Conservation (phyloP, 305 asterid genomes). For the Solanum hybrid region DNA sequence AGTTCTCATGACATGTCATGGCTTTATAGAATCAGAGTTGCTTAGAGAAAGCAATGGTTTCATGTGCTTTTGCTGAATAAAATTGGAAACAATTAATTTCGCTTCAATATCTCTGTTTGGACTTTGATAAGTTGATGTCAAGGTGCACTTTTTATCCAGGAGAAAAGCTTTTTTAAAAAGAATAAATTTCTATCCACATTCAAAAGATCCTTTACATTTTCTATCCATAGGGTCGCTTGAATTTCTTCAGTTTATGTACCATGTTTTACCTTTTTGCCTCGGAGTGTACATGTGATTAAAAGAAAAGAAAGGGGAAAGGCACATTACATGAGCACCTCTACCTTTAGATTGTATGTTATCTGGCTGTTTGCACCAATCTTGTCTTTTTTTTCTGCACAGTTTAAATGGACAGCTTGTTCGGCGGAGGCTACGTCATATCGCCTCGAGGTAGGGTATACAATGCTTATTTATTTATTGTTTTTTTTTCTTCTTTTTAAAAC, state of each 20-base stretch:
- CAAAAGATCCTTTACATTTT: not conserved
- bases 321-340: not conserved
- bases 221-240: not conserved
- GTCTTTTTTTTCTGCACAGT: slow-evolving; percentile 27
- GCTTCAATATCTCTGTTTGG: not conserved
- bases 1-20: not conserved
- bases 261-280: not conserved
- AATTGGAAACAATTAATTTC: not conserved
- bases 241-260: not conserved
- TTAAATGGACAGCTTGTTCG: slow-evolving; percentile 81
- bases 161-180: not conserved
- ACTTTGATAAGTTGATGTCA: not conserved
- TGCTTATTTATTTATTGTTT: not conserved
- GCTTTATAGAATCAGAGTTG: not conserved
- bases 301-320: not conserved
- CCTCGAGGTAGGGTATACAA: slow-evolving; percentile 51
- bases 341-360: not conserved
- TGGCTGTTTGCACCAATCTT: not conserved
- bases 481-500: not conserved
- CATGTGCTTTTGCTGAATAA: not conserved
- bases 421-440: slow-evolving; percentile 77
- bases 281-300: not conserved
- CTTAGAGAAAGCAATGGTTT: not conserved
- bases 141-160: not conserved
- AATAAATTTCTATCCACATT: not conserved